Percentiles rank a stretch among this genome's conserved stretches.
Conservation (phyloP, 192 early-diverging fungal species). For the Gigaspora rosea region DNA sequence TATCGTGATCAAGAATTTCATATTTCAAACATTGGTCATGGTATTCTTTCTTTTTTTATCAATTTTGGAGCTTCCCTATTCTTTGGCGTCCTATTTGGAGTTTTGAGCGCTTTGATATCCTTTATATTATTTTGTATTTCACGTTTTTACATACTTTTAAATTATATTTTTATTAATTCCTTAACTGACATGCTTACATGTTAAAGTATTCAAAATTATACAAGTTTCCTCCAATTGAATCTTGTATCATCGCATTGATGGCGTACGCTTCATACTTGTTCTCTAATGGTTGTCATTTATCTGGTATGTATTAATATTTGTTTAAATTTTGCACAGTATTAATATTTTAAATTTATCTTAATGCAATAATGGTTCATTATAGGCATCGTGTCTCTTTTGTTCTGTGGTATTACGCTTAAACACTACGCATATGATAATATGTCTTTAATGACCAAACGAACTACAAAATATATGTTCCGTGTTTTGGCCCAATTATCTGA, state of each 20-base stretch:
- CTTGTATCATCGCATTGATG: slow-evolving; percentile 81
- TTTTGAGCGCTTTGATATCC: slow-evolving; percentile 73
- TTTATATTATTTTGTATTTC: neutral
- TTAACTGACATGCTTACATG: slow-evolving; percentile 9
- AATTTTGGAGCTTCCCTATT: slow-evolving; percentile 82
- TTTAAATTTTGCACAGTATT: neutral
- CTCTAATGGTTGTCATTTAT: slow-evolving; percentile 63
- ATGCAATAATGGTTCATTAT: neutral
- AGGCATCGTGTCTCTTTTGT: slow-evolving; percentile 89
- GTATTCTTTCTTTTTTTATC: slow-evolving; percentile 73
- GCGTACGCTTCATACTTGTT: slow-evolving; percentile 94
- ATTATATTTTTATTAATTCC: too few species aligned
- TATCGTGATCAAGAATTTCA: slow-evolving; percentile 76
- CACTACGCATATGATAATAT: slow-evolving; percentile 95
- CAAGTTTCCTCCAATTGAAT: slow-evolving; percentile 81
- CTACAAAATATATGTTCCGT: slow-evolving; percentile 90
- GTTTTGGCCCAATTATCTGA: slow-evolving; percentile 92
- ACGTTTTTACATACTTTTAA: neutral
- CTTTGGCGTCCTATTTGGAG: slow-evolving; percentile 80
- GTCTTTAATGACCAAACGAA: slow-evolving; percentile 71
- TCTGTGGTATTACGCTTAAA: slow-evolving; percentile 89
- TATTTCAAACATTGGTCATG: slow-evolving; percentile 59
- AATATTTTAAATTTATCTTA: neutral
- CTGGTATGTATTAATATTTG: slow-evolving; percentile 19
- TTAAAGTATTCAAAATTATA: slow-evolving; percentile 87